Conservation (phyloP, 495 filamentous ascomycete species). For the Haplographium delicatum region DNA sequence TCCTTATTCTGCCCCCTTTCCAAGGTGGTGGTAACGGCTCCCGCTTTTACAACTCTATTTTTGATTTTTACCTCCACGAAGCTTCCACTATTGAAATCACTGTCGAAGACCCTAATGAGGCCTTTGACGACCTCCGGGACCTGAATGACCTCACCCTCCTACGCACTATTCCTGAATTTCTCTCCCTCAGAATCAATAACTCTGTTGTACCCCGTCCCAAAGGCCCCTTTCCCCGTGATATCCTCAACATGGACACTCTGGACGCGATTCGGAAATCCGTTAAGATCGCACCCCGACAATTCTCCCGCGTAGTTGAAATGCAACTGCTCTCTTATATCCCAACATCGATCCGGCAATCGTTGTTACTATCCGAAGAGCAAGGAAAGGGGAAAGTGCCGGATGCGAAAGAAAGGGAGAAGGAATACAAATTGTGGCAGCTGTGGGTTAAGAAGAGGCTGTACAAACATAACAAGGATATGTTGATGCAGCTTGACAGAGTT, state of each 20-base stretch:
- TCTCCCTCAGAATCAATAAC: conserved; percentile 46
- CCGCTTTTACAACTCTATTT: conserved; percentile 75
- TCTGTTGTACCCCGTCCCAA: conserved; percentile 29
- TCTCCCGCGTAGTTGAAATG: conserved; percentile 81
- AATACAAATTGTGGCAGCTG: conserved; percentile 78
- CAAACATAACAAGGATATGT: conserved; percentile 66
- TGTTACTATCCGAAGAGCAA: conserved; percentile 29
- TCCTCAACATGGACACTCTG: conserved; percentile 56
- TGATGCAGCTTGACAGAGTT: conserved; percentile 69
- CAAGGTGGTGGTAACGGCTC: conserved; percentile 74
- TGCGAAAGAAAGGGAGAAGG: conserved; percentile 47
- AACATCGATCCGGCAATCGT: conserved; percentile 47
- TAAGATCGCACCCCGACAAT: conserved; percentile 86
- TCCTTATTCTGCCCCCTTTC: conserved; percentile 86
- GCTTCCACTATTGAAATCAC: conserved; percentile 72
- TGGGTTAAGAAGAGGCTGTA: conserved; percentile 78
- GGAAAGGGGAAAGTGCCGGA: conserved; percentile 15
- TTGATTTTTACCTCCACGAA: conserved; percentile 55
- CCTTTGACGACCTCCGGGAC: conserved; percentile 88
- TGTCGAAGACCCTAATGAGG: conserved; percentile 93
- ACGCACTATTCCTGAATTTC: conserved; percentile 46
- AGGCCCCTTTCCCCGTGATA: conserved; percentile 53
- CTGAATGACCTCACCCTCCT: conserved; percentile 72
- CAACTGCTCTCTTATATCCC: conserved; percentile 75
- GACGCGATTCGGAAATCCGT: conserved; percentile 55